Evolutionary conservation across 192 early-diverging fungal species (phyloP), one percentile per base, ranked within the genome.

Genomic region (Cladochytrium replicatum): DNA sequence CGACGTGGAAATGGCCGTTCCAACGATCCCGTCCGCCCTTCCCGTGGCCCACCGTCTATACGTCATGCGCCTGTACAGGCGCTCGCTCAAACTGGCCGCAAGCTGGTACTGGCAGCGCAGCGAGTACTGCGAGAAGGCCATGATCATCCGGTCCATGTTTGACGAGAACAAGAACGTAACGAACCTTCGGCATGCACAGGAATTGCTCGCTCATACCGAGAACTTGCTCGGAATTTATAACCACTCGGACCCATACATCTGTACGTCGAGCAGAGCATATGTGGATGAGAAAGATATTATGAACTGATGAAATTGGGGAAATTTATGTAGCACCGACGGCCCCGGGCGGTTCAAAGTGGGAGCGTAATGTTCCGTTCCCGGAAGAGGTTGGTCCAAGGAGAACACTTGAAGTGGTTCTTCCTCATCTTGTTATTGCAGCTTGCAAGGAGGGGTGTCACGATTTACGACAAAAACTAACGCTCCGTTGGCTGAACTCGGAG

Each of bases 41-140:
- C n/a, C 58, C 30, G 7, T 60, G 17, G 84, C 67, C 45, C 88
- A 90, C 61, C 64, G 72, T 40, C 65, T 66, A 34, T 79, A 85
- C 57, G 82, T 93, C 32, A 81, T 78, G 48, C 81, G 83, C 25
- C 72, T 96, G 40, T 96, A 92, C 80, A 79, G 76, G 61, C 74
- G 82, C 38, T 83, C 88, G 9, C 82, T 96, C 38, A 78, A 82
- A 58, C 74, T 83, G 26, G 75, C 85, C 11, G 66, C 77, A 41
- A 88, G 93, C 71, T 96, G 93, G 93, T 86, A 87, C 66, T 86
- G 87, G 58, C 79, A 85, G 60, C 80, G 85, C 41, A 60, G 61
- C 32, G 64, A 83, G 38, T 88, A 69, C 77, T 81, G 93, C 31
- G 77, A 85, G 49, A 87, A 87, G 66, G 77, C 84, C 32, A 49